Percentiles rank a stretch among this genome's conserved stretches.
phyloP scores from a whole-genome alignment of 768 basidiomycete genomes.

The Aureoboletus auriporus region DNA sequence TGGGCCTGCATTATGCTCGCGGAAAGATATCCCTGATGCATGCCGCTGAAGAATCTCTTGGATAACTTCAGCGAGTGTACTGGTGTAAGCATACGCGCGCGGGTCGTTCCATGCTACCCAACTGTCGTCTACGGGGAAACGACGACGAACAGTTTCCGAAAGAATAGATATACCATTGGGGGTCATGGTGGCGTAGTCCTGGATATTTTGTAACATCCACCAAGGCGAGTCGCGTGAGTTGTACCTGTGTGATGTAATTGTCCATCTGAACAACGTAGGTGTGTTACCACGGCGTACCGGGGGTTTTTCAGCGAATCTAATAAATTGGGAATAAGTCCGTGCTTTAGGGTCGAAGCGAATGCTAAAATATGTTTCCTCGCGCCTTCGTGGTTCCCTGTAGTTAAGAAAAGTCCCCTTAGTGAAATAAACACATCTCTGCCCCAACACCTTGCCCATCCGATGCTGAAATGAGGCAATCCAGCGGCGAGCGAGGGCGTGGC shows the following conservation, averaged over 20 bases:
- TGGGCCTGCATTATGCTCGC: slow-evolving; percentile 94
- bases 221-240: slow-evolving; percentile 98
- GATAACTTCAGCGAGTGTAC: slow-evolving; percentile 87
- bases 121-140: slow-evolving; percentile 91
- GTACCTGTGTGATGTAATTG: slow-evolving; percentile 45
- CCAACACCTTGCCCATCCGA: slow-evolving; percentile 96
- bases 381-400: slow-evolving; percentile 83
- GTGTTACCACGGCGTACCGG: slow-evolving; percentile 43
- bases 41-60: slow-evolving; percentile 97
- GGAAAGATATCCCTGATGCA: slow-evolving; percentile 86
- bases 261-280: not conserved
- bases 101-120: slow-evolving; percentile 93
- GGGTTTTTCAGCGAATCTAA: slow-evolving; percentile 86
- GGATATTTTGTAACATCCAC: slow-evolving; percentile 99
- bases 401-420: slow-evolving; percentile 86
- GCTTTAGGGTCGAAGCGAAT: slow-evolving; percentile 90
- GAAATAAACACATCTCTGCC: slow-evolving; percentile 95
- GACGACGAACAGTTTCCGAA: slow-evolving; percentile 78
- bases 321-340: slow-evolving; percentile 94
- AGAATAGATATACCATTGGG: slow-evolving; percentile 84
- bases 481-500: slow-evolving; percentile 84
- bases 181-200: slow-evolving; percentile 82
- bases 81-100: slow-evolving; percentile 75
- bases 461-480: slow-evolving; percentile 90
- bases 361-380: slow-evolving; percentile 90